Conservation (phyloP, 345 rosid species). For the Tarenaya hassleriana region DNA sequence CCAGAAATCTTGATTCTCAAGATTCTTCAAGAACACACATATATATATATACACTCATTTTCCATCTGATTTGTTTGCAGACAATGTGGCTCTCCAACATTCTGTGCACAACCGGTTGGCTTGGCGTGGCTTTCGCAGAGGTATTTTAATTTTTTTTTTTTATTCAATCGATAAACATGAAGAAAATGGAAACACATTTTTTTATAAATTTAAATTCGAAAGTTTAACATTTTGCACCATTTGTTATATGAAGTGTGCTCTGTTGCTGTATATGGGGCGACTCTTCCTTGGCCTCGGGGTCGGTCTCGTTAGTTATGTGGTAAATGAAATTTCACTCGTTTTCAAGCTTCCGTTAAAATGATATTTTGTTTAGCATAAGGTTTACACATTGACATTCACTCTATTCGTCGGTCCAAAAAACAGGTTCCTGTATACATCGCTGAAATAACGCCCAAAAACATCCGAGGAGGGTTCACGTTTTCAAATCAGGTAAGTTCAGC, state of each 20-base stretch:
- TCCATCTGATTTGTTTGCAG: slow-evolving; percentile 21
- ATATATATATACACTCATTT: slow-evolving; percentile 4
- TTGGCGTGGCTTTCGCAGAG: slow-evolving; percentile 33
- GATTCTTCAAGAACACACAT: neutral
- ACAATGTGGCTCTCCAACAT: slow-evolving; percentile 35
- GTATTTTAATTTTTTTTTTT: slow-evolving; percentile 18
- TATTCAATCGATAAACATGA: no score
- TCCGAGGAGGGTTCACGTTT: slow-evolving; percentile 33
- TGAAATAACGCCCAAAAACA: slow-evolving; percentile 36
- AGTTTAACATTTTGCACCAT: neutral
- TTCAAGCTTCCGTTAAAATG: neutral
- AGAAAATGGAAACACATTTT: no score
- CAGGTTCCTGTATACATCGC: slow-evolving; percentile 44
- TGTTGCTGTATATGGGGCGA: slow-evolving; percentile 24
- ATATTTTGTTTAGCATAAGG: neutral
- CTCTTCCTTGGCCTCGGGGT: slow-evolving; percentile 30
- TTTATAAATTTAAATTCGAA: neutral
- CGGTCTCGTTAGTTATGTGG: slow-evolving; percentile 35
- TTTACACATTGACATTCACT: neutral
- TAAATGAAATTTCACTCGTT: neutral
- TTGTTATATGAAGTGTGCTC: slow-evolving; percentile 16
- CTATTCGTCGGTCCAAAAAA: neutral
- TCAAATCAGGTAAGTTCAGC: slow-evolving; percentile 23
- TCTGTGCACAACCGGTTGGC: slow-evolving; percentile 35
- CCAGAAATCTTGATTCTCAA: neutral